A percentile compares a stretch with the other conserved stretches of the same genome.
Conservation (phyloP, 768 basidiomycete species). For the Suillus sp. region DNA sequence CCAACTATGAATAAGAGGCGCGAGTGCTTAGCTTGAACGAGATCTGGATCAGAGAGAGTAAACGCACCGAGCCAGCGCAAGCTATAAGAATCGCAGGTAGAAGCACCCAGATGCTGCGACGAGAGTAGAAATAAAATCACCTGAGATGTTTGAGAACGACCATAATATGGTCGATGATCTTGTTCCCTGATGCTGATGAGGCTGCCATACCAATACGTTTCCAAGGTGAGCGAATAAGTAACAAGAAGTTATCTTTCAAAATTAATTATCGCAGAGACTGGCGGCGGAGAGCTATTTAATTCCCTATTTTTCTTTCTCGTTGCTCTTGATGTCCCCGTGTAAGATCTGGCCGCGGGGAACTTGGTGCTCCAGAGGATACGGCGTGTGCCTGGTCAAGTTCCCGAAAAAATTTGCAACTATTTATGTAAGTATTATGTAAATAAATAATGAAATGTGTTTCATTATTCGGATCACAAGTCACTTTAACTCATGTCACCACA, state of each 20-base stretch:
- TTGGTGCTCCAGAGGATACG: neutral
- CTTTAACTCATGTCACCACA: no score
- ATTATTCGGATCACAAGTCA: no score
- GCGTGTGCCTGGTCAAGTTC: neutral
- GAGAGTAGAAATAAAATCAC: constrained; percentile 1
- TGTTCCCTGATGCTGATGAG: neutral
- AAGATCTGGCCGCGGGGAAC: no score
- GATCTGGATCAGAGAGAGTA: neutral
- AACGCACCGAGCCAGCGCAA: constrained; percentile 5
- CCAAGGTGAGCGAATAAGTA: neutral
- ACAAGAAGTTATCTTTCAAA: neutral
- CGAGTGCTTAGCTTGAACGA: neutral
- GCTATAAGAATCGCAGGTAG: neutral
- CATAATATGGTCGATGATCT: neutral
- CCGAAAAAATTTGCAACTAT: no score
- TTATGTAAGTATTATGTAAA: no score
- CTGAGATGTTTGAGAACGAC: neutral
- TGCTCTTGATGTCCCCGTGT: no score
- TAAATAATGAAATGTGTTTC: no score
- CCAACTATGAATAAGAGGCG: neutral
- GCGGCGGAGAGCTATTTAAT: neutral
- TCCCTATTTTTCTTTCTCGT: neutral
- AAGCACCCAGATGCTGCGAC: neutral
- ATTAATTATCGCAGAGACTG: neutral
- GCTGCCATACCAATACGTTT: constrained; percentile 1